Percentiles rank a stretch among this genome's conserved stretches.
phyloP scores from a whole-genome alignment of 228 moss, liverwort and hornwort genomes.

The Sphagnum fallax region DNA sequence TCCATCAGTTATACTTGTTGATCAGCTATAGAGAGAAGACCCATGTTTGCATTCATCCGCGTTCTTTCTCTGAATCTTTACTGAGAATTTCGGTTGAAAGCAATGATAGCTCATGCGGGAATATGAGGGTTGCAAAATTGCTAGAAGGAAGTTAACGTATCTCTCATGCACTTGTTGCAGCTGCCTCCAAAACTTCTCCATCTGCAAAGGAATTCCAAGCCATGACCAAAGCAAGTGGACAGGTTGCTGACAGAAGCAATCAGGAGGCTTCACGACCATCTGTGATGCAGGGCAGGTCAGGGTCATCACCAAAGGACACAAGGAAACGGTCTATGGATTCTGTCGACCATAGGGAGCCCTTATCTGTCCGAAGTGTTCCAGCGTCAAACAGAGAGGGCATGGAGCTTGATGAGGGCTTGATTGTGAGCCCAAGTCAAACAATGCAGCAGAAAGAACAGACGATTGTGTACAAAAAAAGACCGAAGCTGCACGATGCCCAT shows the following conservation, averaged over 20 bases:
- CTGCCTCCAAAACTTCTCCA: slow-evolving; percentile 14
- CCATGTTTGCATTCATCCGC: no score
- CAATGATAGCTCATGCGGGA: no score
- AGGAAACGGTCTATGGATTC: slow-evolving; percentile 24
- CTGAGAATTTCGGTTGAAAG: no score
- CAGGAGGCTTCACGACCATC: slow-evolving; percentile 1
- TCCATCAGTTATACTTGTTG: no score
- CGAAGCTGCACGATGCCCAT: slow-evolving; percentile 11
- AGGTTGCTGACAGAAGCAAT: slow-evolving; percentile 3
- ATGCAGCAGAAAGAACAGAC: slow-evolving; percentile 9
- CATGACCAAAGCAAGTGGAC: slow-evolving; percentile 13
- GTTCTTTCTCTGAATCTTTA: no score
- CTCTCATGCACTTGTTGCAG: slow-evolving; percentile 3
- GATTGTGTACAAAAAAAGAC: slow-evolving; percentile 29
- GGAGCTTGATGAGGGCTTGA: slow-evolving; percentile 4
- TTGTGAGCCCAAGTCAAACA: slow-evolving; percentile 2
- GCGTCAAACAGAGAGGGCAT: slow-evolving; percentile 3
- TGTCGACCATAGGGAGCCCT: slow-evolving; percentile 16
- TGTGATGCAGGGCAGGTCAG: background rate
- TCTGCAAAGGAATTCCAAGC: slow-evolving; percentile 17
- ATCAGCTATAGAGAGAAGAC: no score
- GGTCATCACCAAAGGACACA: slow-evolving; percentile 11
- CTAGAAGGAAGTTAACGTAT: no score
- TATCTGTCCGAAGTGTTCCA: slow-evolving; percentile 10
- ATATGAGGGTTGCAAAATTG: no score